Percentiles rank a stretch among this genome's conserved stretches.
These are phyloP conservation scores for Eragrostis tef DNA, from an alignment of 202 grass and related monocot genomes.

Conservation along the genomic window DNA sequence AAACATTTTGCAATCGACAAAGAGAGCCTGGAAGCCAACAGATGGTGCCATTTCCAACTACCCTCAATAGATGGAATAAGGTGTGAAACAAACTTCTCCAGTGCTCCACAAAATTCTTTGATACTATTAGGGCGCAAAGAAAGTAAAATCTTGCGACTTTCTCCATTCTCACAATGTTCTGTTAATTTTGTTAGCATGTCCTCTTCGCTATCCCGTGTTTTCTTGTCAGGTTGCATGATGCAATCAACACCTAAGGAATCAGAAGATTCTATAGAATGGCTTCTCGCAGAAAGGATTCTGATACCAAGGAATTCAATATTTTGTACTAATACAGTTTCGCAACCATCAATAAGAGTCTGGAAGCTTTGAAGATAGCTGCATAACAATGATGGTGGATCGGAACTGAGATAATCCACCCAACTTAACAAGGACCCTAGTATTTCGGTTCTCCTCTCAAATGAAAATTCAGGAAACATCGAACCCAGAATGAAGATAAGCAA, in stretches of 20 bases:
- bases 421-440: conserved; percentile 62
- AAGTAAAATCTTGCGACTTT: conserved; percentile 36
- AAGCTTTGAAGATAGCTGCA: conserved; percentile 67
- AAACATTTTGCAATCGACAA: conserved; percentile 56
- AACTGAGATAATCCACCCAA: conserved; percentile 67
- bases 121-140: conserved; percentile 43
- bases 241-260: conserved; percentile 37
- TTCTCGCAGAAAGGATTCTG: conserved; percentile 50
- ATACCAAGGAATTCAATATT: conserved; percentile 65
- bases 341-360: conserved; percentile 66
- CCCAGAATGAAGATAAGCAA: conserved; percentile 84
- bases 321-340: conserved; percentile 61
- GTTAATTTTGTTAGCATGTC: conserved; percentile 17
- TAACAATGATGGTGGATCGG: conserved; percentile 57
- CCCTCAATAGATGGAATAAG: conserved; percentile 58
- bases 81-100: conserved; percentile 63
- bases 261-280: conserved; percentile 42
- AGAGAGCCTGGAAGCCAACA: conserved; percentile 55
- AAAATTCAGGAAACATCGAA: conserved; percentile 77
- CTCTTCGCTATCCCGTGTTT: conserved; percentile 41
- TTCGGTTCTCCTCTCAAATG: conserved; percentile 75
- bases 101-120: conserved; percentile 51
- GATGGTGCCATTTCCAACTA: conserved; percentile 66
- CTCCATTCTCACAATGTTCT: conserved; percentile 33
- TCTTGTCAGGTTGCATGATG: conserved; percentile 39